Conservation (phyloP, 768 basidiomycete species). For the Lactarius deliciosus region DNA sequence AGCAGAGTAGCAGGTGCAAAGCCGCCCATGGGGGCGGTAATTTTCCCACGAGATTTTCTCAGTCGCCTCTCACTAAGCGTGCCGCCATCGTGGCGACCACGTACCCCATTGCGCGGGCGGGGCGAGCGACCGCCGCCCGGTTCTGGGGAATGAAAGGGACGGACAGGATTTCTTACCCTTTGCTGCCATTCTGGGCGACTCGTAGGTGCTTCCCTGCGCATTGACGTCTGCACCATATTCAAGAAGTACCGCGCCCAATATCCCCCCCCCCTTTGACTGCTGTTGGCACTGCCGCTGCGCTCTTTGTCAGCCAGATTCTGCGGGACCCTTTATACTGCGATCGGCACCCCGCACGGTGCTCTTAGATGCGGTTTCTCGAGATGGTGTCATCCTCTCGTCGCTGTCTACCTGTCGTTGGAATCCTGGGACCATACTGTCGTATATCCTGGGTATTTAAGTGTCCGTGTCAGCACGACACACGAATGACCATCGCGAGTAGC, state of each 20-base stretch:
- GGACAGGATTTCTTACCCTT: constrained; percentile 2
- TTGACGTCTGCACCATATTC: constrained; percentile 21
- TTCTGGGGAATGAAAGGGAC: neutral
- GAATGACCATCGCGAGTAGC: neutral
- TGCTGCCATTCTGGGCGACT: constrained; percentile 2
- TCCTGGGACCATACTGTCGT: neutral
- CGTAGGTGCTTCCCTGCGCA: constrained; percentile 21
- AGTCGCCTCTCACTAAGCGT: neutral
- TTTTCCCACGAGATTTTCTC: neutral
- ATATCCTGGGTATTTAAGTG: neutral
- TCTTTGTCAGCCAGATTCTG: neutral
- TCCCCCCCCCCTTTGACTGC: neutral
- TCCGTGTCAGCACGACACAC: neutral
- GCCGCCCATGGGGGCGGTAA: constrained; percentile 2
- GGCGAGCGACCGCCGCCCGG: neutral
- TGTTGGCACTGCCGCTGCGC: neutral
- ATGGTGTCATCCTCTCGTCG: neutral
- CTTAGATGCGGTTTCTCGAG: neutral
- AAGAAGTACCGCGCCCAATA: constrained; percentile 6
- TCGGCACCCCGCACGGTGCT: neutral
- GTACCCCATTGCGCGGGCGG: neutral
- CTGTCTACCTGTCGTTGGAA: neutral
- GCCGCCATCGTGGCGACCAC: neutral
- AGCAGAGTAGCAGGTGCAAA: constrained; percentile 12
- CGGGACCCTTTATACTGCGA: neutral